Evolutionary conservation across 106 monocot species (phyloP).

Genomic region (Acanthochlamys bracteata): DNA sequence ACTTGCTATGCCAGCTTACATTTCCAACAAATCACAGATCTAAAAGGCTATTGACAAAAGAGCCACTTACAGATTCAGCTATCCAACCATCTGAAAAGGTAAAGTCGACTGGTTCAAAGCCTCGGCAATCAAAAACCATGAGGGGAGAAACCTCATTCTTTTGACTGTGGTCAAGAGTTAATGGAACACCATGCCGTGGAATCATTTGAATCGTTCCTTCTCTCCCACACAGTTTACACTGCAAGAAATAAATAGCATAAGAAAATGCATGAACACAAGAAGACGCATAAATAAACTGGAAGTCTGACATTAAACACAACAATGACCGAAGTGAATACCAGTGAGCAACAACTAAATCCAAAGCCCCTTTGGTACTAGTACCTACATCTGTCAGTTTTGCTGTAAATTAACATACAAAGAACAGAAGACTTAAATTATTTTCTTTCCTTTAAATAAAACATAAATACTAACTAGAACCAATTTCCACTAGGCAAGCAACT

Average conservation of each 20-base stretch:
- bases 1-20: neutral
- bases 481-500: too few relatives aligned
- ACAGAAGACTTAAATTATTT: too few relatives aligned
- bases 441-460: too few relatives aligned
- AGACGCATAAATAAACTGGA: neutral
- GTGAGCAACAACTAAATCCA: too few relatives aligned
- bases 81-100: conserved; percentile 54
- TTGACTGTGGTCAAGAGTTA: conserved; percentile 43
- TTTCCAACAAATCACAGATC: neutral
- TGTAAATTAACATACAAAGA: too few relatives aligned
- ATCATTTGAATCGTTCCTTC: conserved; percentile 62
- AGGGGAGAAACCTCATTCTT: conserved; percentile 14
- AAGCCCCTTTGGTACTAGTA: too few relatives aligned
- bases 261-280: neutral
- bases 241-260: conserved; percentile 7
- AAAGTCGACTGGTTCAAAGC: conserved; percentile 54
- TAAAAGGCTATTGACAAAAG: neutral
- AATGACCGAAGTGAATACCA: too few relatives aligned
- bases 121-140: conserved; percentile 71
- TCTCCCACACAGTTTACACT: conserved; percentile 77
- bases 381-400: too few relatives aligned
- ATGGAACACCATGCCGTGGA: conserved; percentile 50
- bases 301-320: neutral
- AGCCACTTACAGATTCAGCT: conserved; percentile 56
- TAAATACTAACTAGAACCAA: too few relatives aligned